Evolutionary conservation across 2,329 filamentous ascomycete species (phyloP), one percentile per base, ranked within the genome.

Genomic region (Alternaria atra): DNA sequence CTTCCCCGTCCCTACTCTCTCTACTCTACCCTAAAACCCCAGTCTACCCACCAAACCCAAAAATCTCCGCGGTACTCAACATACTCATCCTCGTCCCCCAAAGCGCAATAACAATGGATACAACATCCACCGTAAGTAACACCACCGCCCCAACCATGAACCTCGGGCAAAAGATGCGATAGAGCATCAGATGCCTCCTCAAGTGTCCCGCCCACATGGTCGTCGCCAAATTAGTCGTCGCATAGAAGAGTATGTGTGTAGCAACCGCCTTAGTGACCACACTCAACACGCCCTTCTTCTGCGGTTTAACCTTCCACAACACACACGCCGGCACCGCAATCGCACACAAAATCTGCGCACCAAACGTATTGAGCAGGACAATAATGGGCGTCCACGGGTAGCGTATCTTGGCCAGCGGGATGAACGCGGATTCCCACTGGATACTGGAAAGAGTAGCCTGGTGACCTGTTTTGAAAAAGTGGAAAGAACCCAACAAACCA

Each of bases 401-500:
- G 58, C 87, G 87, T 65, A 99, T 87, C 6, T 87, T 88, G 60
- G 90, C 88, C 7, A 98, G 85, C 0, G 94, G 91, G 67, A 99
- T 92, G 80, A 99, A 99, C 3, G 93, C 94, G 20, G 88, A 87
- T 80, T 99, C 95, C 95, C 95, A 99, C 75, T 99, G 95, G 73
- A 99, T 94, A 67, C 89, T 92, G 68, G 90, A 87, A 25, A 97
- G 86, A 0, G 89, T 91, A 12, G 94, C 94, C 80, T 98, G 94
- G 79, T 99, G 95, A 63, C 95, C 95, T 0, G 95, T 99, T 76
- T 97, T 97, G 87, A 99, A 99, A 83, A 90, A 99, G 82, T 97
- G 90, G 80, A 94, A 97, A 72, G 91, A 93, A 61, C 94, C 95
- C 1, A 99, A 87, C n/a, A 98, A 81, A 10, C 89, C 94, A 27